Percentiles rank a stretch among this genome's conserved stretches.
phyloP scores from a whole-genome alignment of 768 basidiomycete genomes.

The Panaeolus papilionaceus region DNA sequence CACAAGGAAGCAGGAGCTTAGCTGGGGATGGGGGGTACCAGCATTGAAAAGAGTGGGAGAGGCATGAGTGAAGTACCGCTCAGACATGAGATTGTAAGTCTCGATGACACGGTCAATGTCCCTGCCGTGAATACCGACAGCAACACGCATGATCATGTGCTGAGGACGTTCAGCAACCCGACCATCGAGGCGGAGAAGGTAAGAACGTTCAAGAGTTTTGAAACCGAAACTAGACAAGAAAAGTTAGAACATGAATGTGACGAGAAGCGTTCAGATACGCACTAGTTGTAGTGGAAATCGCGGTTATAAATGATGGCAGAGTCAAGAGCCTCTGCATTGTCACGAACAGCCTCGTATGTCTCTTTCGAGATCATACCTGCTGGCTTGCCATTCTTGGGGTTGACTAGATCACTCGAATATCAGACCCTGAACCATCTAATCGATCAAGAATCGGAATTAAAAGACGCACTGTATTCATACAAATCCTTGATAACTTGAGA shows the following conservation, averaged over 20 bases:
- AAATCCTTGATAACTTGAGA: conserved; percentile 91
- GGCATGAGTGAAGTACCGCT: conserved; percentile 98
- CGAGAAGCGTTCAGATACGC: conserved; percentile 31
- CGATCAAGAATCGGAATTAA: not conserved
- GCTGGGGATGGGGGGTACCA: conserved; percentile 93
- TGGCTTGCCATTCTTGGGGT: conserved; percentile 90
- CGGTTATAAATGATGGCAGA: conserved; percentile 98
- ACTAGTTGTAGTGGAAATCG: conserved; percentile 98
- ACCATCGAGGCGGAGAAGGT: conserved; percentile 92
- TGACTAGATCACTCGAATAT: conserved; percentile 57
- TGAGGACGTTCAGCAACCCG: conserved; percentile 97
- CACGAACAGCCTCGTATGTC: conserved; percentile 82
- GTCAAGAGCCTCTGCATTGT: conserved; percentile 83
- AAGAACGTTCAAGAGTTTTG: conserved; percentile 98
- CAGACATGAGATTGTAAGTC: conserved; percentile 96
- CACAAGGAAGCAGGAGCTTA: conserved; percentile 96
- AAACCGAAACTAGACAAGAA: conserved; percentile 83
- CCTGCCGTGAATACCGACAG: conserved; percentile 92
- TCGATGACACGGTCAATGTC: conserved; percentile 90
- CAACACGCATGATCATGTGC: conserved; percentile 99
- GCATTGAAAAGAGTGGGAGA: conserved; percentile 99
- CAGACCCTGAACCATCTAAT: conserved; percentile 3
- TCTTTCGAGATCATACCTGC: conserved; percentile 93
- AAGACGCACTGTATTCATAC: conserved; percentile 77
- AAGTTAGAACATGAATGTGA: not conserved